Percentiles rank a stretch among this genome's conserved stretches.
phyloP scores from a whole-genome alignment of 2,329 filamentous ascomycete genomes.

The Ceratocystis huliohia region DNA sequence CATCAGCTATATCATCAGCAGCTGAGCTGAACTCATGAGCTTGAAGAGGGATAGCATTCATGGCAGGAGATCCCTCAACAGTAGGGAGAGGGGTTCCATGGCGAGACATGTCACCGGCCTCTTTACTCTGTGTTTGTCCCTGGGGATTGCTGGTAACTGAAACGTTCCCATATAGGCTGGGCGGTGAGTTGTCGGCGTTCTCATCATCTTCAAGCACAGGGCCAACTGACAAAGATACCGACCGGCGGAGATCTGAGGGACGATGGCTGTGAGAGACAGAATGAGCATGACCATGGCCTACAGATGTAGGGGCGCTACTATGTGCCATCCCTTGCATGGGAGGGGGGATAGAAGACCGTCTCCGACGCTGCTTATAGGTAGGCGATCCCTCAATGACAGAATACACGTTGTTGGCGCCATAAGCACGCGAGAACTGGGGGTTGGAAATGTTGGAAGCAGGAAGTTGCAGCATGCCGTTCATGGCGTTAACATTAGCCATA shows the following conservation, averaged over 20 bases:
- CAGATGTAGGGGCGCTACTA: conserved; percentile 47
- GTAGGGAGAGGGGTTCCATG: conserved; percentile 82
- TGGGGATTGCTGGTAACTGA: conserved; percentile 36
- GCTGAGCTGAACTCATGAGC: conserved; percentile 57
- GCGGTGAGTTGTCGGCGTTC: conserved; percentile 64
- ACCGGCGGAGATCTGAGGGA: conserved; percentile 81
- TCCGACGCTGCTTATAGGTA: conserved; percentile 93
- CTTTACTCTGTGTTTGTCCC: conserved; percentile 54
- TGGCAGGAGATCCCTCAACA: conserved; percentile 66
- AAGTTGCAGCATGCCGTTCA: conserved; percentile 83
- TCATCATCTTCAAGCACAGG: conserved; percentile 72
- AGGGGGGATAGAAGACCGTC: conserved; percentile 83
- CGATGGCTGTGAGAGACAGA: conserved; percentile 45
- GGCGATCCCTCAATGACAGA: conserved; percentile 95
- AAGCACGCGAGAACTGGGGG: conserved; percentile 64
- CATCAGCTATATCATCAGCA: conserved; percentile 47
- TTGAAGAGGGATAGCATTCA: conserved; percentile 56
- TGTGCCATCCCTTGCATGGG: conserved; percentile 53
- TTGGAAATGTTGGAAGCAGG: conserved; percentile 74
- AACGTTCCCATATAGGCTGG: conserved; percentile 60
- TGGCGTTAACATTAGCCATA: conserved; percentile 54
- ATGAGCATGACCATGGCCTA: conserved; percentile 29
- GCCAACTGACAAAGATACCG: conserved; percentile 75
- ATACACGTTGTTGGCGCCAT: conserved; percentile 68
- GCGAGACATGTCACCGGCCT: conserved; percentile 70